Percentiles rank a stretch among this genome's conserved stretches.
These are phyloP conservation scores for Pythium phragmitis DNA, from an alignment of 352 stramenopile species.

Conservation along the genomic window DNA sequence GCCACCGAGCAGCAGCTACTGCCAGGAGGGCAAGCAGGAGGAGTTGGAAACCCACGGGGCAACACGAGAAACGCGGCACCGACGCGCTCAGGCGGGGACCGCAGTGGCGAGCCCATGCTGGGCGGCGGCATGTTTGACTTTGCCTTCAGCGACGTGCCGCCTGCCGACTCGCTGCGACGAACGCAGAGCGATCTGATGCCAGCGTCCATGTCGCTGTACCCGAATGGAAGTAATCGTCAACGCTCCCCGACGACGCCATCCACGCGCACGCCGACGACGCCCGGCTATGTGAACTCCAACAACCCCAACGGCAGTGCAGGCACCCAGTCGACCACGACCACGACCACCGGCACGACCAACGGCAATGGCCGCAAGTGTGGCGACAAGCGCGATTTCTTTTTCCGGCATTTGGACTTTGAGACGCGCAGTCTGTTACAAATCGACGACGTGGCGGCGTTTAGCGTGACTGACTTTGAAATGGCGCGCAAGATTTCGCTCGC, in stretches of 20 bases:
- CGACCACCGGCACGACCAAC: background rate
- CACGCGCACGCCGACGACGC: background rate
- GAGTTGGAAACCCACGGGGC: background rate
- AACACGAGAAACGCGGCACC: background rate
- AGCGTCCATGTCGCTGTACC: background rate
- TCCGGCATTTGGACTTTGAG: slow-evolving; percentile 71
- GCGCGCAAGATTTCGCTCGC: slow-evolving; percentile 70
- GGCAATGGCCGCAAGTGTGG: slow-evolving; percentile 46
- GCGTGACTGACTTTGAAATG: slow-evolving; percentile 80
- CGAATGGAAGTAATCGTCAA: background rate
- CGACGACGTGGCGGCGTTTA: slow-evolving; percentile 76
- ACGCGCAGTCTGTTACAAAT: slow-evolving; percentile 66
- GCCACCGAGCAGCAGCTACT: background rate
- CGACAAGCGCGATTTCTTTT: slow-evolving; percentile 86
- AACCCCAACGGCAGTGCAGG: background rate
- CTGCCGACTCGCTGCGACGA: background rate
- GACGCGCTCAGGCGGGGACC: background rate
- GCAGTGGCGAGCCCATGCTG: background rate
- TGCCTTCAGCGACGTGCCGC: background rate
- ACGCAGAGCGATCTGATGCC: slow-evolving; percentile 17
- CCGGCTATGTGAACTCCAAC: background rate
- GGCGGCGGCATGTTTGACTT: background rate
- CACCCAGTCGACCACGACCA: background rate
- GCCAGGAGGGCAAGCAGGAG: background rate
- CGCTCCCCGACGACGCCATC: slow-evolving; percentile 5